A percentile compares a stretch with the other conserved stretches of the same genome.
These are phyloP conservation scores for Thamnidium elegans DNA, from an alignment of 192 early-diverging fungal species.

Conservation along the genomic window DNA sequence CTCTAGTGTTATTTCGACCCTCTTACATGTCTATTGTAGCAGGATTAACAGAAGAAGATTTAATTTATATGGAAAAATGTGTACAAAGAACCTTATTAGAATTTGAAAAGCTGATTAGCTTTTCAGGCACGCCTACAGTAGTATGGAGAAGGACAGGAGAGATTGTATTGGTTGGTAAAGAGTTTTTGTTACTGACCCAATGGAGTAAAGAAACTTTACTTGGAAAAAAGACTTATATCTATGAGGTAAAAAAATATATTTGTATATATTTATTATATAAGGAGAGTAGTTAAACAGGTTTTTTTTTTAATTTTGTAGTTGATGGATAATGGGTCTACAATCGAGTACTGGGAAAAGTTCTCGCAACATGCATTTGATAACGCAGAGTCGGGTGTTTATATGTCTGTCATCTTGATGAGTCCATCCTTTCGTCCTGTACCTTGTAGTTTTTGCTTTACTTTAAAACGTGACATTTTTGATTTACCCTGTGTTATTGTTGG, in stretches of 20 bases:
- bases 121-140: conserved; percentile 91
- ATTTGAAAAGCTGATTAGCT: conserved; percentile 90
- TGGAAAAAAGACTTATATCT: conserved; percentile 77
- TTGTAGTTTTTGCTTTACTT: conserved; percentile 92
- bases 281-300: neutral
- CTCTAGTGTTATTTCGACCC: conserved; percentile 88
- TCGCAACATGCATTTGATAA: conserved; percentile 89
- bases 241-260: conserved; percentile 56
- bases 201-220: conserved; percentile 84
- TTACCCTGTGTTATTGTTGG: conserved; percentile 82
- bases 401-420: conserved; percentile 73
- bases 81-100: conserved; percentile 91
- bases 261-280: too few relatives aligned
- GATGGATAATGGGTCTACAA: conserved; percentile 89
- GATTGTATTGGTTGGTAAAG: conserved; percentile 91
- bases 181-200: conserved; percentile 88
- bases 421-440: conserved; percentile 71
- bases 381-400: conserved; percentile 80
- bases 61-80: conserved; percentile 95
- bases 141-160: conserved; percentile 95
- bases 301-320: conserved; percentile 48
- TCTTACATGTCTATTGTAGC: conserved; percentile 90
- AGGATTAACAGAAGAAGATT: conserved; percentile 88
- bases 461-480: conserved; percentile 95
- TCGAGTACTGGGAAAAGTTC: conserved; percentile 95